Base-by-base conservation (phyloP, 495 filamentous ascomycete species). In the Hyaloscypha variabilis region DNA sequence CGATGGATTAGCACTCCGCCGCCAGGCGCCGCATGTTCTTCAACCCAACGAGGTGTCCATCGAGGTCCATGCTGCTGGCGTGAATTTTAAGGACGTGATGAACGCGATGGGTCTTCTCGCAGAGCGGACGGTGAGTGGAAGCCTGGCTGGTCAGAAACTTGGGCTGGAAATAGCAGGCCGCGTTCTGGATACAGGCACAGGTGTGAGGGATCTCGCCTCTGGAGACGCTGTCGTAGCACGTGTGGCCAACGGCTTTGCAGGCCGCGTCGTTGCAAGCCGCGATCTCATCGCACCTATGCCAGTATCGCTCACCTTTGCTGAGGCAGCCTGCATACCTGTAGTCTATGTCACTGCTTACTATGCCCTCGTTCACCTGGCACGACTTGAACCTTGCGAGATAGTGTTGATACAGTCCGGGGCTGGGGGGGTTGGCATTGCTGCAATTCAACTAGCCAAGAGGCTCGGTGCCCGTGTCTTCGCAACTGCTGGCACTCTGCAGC, bases 401-500 rank as follows among this genome's bases (percentile, higher is more conserved):
- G 78, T 89, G 1, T 77, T 90, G 17, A 85, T 90, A 42, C 85
- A 89, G 60, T 77, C 79, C 2, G 87, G 82, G 13, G 77, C 86
- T 14, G 86, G 86, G 24, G 84, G 78, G 4, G 78, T 89, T 1
- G 87, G 87, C 4, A 86, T 88, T 69, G 86, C 86, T 8, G 82
- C 86, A 10, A 83, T 90, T 55, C 73, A 76, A 39, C 56, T 90
- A 0, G 82, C 84, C 0, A 79, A 85, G 46, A 76, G 78, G 69
- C 62, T 84, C n/a, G 85, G 83, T 0, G 83, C 85, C 1, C 79
- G 84, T 60, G 75, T 90, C 24, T 89, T 81, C 71, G 82, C 77
- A 0, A 89, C 86, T 0, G 88, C 87, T 2, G 78, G 80, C 0
- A 79, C 79, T 6, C 58, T 69, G 0, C 81, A 83, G 39, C 85